These are phyloP conservation scores for Peronospora farinosa DNA, from an alignment of 352 stramenopile species.

Conservation along the genomic window DNA sequence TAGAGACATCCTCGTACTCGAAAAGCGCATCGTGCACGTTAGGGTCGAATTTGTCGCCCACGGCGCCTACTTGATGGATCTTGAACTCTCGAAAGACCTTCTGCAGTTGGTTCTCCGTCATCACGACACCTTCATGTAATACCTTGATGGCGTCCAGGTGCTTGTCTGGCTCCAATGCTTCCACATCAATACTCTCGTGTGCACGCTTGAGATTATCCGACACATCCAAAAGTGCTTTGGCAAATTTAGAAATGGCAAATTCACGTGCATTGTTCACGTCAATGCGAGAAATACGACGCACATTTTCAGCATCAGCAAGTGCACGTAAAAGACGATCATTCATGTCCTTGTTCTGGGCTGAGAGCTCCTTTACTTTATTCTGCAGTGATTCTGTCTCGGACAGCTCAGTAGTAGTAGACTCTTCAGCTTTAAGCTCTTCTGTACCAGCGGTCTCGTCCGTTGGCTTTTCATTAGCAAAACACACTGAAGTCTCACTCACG, in stretches of 20 bases:
- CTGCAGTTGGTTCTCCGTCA: constrained; percentile 93
- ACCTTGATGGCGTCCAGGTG: constrained; percentile 61
- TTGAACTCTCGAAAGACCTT: constrained; percentile 94
- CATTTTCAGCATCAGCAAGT: constrained; percentile 97
- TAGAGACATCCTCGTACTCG: constrained; percentile 90
- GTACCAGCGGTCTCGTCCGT: constrained; percentile 17
- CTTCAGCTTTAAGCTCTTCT: constrained; percentile 11
- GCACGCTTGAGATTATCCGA: constrained; percentile 96
- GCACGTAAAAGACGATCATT: constrained; percentile 87
- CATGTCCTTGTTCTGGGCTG: constrained; percentile 65
- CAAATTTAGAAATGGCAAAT: constrained; percentile 95
- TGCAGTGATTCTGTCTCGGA: constrained; percentile 41
- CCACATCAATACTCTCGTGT: constrained; percentile 82
- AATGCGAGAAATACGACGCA: constrained; percentile 88
- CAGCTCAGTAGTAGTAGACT: constrained; percentile 8
- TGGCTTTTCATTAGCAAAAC: constrained; percentile 53
- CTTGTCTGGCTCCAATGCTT: constrained; percentile 66
- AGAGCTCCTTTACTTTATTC: constrained; percentile 69
- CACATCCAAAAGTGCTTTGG: constrained; percentile 95
- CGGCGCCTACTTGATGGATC: constrained; percentile 87
- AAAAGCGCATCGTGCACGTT: constrained; percentile 97
- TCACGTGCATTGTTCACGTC: constrained; percentile 91
- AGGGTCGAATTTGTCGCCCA: constrained; percentile 97
- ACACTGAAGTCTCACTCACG: constrained; percentile 37
- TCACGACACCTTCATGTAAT: constrained; percentile 85